Percentiles rank a stretch among this genome's conserved stretches.
Conservation (phyloP, 805 yeast genomes). For the Zygosaccharomyces siamensis region DNA sequence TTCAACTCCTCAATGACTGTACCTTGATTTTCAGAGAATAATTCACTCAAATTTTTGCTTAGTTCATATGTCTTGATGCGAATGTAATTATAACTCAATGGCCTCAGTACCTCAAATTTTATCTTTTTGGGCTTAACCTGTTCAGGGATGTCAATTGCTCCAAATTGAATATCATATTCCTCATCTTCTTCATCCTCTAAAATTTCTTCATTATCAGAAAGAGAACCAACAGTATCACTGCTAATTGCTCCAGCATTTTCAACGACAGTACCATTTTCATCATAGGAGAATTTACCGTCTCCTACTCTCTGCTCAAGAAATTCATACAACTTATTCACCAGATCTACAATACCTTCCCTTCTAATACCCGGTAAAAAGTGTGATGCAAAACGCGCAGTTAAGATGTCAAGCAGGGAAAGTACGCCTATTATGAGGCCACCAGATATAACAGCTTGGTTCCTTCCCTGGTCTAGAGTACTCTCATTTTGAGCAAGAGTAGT, state of each 20-base stretch:
- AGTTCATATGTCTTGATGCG: conserved; percentile 13
- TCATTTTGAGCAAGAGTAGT: conserved; percentile 57
- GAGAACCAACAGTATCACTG: conserved; percentile 18
- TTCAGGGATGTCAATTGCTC: conserved; percentile 33
- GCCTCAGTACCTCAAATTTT: conserved; percentile 20
- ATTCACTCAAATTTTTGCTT: conserved; percentile 17
- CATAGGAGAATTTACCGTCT: conserved; percentile 14
- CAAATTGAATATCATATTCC: conserved; percentile 27
- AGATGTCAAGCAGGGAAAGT: conserved; percentile 42
- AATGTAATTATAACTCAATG: conserved; percentile 11
- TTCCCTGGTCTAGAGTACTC: conserved; percentile 23
- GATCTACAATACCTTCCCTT: conserved; percentile 54
- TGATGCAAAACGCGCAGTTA: conserved; percentile 44
- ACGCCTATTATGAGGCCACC: conserved; percentile 44
- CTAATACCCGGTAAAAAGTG: conserved; percentile 47
- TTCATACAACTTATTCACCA: conserved; percentile 10
- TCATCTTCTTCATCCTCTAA: conserved; percentile 30
- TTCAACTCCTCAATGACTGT: conserved; percentile 24
- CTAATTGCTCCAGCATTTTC: conserved; percentile 7
- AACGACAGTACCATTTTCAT: conserved; percentile 14
- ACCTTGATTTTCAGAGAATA: conserved; percentile 19
- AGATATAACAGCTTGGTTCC: conserved; percentile 7
- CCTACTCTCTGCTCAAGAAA: conserved; percentile 19
- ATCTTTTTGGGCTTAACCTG: conserved; percentile 26
- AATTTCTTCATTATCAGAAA: conserved; percentile 21